Conservation (phyloP, 495 filamentous ascomycete species). For the Aspergillus affinis region DNA sequence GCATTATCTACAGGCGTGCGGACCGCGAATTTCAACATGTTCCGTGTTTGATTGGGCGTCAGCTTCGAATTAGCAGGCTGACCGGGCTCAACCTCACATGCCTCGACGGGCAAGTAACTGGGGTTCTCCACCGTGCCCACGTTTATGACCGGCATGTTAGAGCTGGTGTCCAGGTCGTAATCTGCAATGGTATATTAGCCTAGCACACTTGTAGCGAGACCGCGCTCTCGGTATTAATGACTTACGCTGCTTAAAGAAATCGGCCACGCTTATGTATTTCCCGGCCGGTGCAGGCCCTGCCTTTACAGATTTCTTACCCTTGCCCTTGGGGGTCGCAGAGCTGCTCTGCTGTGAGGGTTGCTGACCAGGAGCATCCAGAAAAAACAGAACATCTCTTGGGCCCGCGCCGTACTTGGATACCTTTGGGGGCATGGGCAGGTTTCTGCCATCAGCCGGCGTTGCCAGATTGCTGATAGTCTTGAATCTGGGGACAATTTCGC, state of each 20-base stretch:
- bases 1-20: constrained; percentile 66
- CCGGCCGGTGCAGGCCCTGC: constrained; percentile 35
- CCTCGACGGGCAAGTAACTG: constrained; percentile 65
- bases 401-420: constrained; percentile 37
- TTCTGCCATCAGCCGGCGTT: constrained; percentile 32
- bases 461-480: constrained; percentile 52
- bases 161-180: constrained; percentile 43
- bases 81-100: constrained; percentile 62
- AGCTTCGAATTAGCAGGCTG: constrained; percentile 59
- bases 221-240: constrained; percentile 5
- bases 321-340: constrained; percentile 14
- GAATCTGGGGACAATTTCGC: constrained; percentile 30
- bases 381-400: constrained; percentile 49
- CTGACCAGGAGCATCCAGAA: constrained; percentile 27
- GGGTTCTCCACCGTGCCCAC: constrained; percentile 59
- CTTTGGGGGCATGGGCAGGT: constrained; percentile 31
- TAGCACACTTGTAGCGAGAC: background rate
- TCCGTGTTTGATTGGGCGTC: constrained; percentile 51
- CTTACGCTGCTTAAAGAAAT: constrained; percentile 53
- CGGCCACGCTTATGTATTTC: constrained; percentile 48
- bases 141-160: constrained; percentile 65
- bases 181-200: constrained; percentile 25
- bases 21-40: constrained; percentile 71
- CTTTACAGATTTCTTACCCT: constrained; percentile 36
- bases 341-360: constrained; percentile 15